Base-by-base conservation (phyloP, 768 basidiomycete species). In the Boletellus ananiceps region DNA sequence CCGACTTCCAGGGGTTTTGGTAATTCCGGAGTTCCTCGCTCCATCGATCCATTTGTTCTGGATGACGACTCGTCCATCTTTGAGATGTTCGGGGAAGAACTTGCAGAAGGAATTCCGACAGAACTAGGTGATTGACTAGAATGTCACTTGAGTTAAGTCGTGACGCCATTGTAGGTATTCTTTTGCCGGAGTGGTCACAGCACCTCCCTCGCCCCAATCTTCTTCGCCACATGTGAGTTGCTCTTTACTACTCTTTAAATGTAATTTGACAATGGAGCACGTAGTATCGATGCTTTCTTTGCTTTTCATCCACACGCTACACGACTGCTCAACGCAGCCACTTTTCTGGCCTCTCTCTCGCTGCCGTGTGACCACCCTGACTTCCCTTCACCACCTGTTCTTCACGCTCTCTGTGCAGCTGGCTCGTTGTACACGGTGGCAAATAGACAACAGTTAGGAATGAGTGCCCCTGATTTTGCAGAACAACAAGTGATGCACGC, bases 321-420 rank as follows among this genome's bases (percentile, higher is more conserved):
- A 50, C 81, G 84, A 32, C 70, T 93, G 23, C 74, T 94, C 51
- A 86, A 91, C 66, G 72, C 69, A 3, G 65, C 81, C 0, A 80
- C 75, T 23, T 88, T 93, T 57, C 71, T 88, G 64, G 69, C 78
- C 11, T 74, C 81, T 1, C 75, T 93, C 36, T 68, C 77, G 0
- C 69, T 88, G 5, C 79, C 86, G 1, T 84, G 85, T 0, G 76
- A 72, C 19, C 84, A 89, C 55, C 77, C 81, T 4, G 80, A 83
- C 49, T 94, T 91, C 59, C 92, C 92, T 8, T 74, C 77, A 29
- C 62, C 77, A 6, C 76, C 84, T 8, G 68, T 92, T 35, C 75
- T 94, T 0, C 91, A 94, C 61, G 88, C 88, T n/a, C 87, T 94
- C 43, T 91, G 89, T 66, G 90, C 88, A 2, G 74, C 84, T 32